Evolutionary conservation across 148 eudicot genomes (phyloP).

Genomic region (Polygonum maritimum): DNA sequence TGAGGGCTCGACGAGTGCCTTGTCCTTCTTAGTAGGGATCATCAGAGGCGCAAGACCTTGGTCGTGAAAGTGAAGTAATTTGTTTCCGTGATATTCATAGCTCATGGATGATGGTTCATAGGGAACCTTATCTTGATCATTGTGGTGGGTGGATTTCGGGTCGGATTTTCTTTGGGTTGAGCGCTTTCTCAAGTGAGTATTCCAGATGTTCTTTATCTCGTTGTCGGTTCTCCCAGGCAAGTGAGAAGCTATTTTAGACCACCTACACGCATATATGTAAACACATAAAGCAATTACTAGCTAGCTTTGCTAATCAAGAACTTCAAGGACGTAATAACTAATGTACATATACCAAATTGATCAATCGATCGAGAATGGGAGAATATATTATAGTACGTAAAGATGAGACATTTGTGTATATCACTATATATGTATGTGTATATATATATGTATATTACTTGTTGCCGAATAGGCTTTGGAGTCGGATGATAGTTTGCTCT

Average conservation of each 20-base stretch:
- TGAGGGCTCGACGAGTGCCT: neutral
- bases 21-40: neutral
- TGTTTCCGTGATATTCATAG: no score
- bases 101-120: neutral
- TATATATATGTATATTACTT: constrained; percentile 14
- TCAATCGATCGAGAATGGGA: no score
- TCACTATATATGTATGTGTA: no score
- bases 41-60: neutral
- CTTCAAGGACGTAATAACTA: no score
- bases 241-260: constrained; percentile 83
- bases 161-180: neutral
- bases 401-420: neutral
- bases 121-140: neutral
- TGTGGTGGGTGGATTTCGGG: neutral
- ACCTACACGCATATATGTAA: constrained; percentile 24
- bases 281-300: neutral
- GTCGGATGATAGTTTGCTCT: constrained; percentile 35
- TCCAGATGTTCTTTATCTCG: constrained; percentile 86
- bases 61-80: neutral
- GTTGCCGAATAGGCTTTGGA: constrained; percentile 40
- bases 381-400: neutral
- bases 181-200: constrained; percentile 86
- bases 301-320: neutral
- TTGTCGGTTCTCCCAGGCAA: constrained; percentile 85
- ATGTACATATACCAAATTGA: neutral